These are phyloP conservation scores for Erigeron canadensis DNA, from an alignment of 129 eudicot species.

Conservation along the genomic window DNA sequence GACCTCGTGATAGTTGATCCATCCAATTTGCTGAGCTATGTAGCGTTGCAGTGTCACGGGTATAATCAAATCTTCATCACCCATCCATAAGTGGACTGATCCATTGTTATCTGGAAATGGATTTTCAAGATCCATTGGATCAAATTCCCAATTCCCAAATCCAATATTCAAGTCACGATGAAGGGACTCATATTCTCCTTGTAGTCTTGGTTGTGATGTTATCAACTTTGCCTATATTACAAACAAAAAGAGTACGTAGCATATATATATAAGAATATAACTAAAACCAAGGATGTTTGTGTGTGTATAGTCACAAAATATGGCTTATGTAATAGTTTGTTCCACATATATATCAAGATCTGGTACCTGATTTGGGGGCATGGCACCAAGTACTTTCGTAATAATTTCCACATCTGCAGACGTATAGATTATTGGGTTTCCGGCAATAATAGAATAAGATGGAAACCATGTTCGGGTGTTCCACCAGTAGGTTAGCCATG, in stretches of 20 bases:
- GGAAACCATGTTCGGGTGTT: constrained; percentile 75
- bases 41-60: constrained; percentile 66
- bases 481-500: constrained; percentile 89
- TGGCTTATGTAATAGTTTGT: too few species aligned
- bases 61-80: constrained; percentile 63
- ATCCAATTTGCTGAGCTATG: constrained; percentile 56
- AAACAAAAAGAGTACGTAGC: too few species aligned
- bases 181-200: constrained; percentile 75
- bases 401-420: constrained; percentile 50
- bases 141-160: constrained; percentile 82
- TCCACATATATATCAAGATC: too few species aligned
- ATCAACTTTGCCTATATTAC: too few species aligned
- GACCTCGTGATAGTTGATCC: constrained; percentile 82
- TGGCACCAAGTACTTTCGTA: constrained; percentile 16
- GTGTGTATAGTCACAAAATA: too few species aligned
- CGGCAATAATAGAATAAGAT: constrained; percentile 31
- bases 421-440: constrained; percentile 40
- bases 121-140: constrained; percentile 68
- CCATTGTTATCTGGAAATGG: constrained; percentile 62
- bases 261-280: too few species aligned
- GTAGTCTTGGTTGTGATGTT: constrained; percentile 45
- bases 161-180: constrained; percentile 68
- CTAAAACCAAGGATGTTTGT: too few species aligned
- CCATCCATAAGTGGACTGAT: constrained; percentile 74
- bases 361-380: constrained; percentile 43